These are phyloP conservation scores for Aureobasidium sp. DNA, from an alignment of 2,329 filamentous ascomycete species.

Conservation along the genomic window DNA sequence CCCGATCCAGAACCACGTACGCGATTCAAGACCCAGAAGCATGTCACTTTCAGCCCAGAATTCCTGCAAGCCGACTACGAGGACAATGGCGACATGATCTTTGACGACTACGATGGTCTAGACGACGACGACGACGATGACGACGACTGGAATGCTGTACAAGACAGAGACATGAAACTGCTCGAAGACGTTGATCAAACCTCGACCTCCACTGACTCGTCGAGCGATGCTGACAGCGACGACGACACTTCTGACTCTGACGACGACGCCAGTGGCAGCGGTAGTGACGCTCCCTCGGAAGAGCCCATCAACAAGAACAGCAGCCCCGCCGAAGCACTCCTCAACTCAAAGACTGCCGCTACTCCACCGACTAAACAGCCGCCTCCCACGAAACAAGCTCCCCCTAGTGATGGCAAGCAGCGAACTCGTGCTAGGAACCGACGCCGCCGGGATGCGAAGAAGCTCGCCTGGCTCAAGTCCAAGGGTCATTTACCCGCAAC, in stretches of 20 bases:
- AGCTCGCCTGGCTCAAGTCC: slow-evolving; percentile 44
- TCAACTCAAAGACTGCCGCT: neutral
- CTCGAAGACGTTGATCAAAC: neutral
- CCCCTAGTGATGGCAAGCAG: slow-evolving; percentile 42
- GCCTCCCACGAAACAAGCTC: slow-evolving; percentile 24
- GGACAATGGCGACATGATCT: slow-evolving; percentile 21
- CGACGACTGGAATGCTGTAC: neutral
- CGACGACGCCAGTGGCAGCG: slow-evolving; percentile 6
- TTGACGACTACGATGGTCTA: neutral
- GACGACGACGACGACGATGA: slow-evolving; percentile 15
- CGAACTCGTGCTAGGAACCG: slow-evolving; percentile 48
- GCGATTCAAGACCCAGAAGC: neutral
- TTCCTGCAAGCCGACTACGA: slow-evolving; percentile 16
- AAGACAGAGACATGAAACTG: neutral
- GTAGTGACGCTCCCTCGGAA: slow-evolving; percentile 6
- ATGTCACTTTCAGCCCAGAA: neutral
- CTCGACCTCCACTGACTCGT: neutral
- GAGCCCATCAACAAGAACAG: neutral
- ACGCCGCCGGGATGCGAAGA: slow-evolving; percentile 42
- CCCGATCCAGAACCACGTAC: neutral
- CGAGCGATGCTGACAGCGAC: slow-evolving; percentile 4
- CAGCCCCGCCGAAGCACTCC: neutral
- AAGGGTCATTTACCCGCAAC: slow-evolving; percentile 42
- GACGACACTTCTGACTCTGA: slow-evolving; percentile 6
- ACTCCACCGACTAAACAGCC: slow-evolving; percentile 14